A percentile compares a stretch with the other conserved stretches of the same genome.
Evolutionary conservation across 2,329 filamentous ascomycete genomes (phyloP).

Genomic region (Thermothelomyces thermophilus): DNA sequence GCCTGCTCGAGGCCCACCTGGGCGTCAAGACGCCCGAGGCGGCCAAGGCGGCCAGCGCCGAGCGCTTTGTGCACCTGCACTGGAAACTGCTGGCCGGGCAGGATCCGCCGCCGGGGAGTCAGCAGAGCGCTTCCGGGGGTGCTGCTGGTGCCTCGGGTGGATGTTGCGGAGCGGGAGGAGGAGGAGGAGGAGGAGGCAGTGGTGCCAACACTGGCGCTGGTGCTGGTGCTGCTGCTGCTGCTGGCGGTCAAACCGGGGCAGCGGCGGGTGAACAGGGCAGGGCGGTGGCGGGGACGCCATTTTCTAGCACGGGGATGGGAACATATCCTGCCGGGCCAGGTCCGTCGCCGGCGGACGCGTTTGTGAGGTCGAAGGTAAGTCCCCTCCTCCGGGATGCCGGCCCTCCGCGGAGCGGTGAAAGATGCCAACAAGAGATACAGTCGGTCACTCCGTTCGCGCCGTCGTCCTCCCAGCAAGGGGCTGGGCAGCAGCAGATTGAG

Average conservation of each 20-base stretch:
- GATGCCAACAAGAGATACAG: conserved; percentile 8
- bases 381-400: background rate
- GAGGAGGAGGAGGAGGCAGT: background rate
- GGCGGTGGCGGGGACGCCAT: conserved; percentile 1
- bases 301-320: background rate
- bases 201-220: background rate
- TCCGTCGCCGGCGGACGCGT: conserved; percentile 9
- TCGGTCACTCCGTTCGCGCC: conserved; percentile 23
- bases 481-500: conserved; percentile 16
- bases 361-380: conserved; percentile 19
- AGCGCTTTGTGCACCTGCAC: conserved; percentile 53
- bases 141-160: background rate
- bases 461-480: conserved; percentile 17
- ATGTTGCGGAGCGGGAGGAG: background rate
- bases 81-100: conserved; percentile 51
- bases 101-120: conserved; percentile 30
- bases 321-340: background rate
- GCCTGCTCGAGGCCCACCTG: conserved; percentile 53
- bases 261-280: background rate
- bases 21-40: conserved; percentile 50
- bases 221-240: background rate
- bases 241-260: background rate
- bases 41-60: conserved; percentile 53
- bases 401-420: background rate
- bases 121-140: conserved; percentile 8